These are phyloP conservation scores for Fusarium newnesense DNA, from an alignment of 2,329 filamentous ascomycete species.

Conservation along the genomic window DNA sequence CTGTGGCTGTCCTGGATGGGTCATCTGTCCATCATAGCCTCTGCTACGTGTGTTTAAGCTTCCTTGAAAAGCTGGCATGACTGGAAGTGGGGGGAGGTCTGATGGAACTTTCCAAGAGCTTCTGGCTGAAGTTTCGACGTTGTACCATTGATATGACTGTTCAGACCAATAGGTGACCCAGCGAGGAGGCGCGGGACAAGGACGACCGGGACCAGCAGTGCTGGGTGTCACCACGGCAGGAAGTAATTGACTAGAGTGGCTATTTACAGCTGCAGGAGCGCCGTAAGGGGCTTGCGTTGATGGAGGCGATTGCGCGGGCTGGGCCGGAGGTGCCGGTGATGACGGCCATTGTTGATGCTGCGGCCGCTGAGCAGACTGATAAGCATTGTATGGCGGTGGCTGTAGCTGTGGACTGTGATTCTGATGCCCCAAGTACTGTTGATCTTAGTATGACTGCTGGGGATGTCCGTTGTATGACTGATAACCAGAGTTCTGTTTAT, in stretches of 20 bases:
- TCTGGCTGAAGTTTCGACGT: constrained; percentile 23
- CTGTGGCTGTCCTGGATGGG: not conserved
- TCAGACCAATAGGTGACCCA: constrained; percentile 41
- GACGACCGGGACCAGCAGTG: not conserved
- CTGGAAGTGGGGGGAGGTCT: not conserved
- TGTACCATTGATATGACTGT: constrained; percentile 24
- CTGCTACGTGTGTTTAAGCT: not conserved
- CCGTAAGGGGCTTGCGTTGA: fast-evolving
- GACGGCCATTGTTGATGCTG: not conserved
- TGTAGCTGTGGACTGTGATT: not conserved
- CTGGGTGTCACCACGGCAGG: not conserved
- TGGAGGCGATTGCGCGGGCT: not conserved
- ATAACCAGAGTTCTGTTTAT: not conserved
- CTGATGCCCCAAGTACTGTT: not conserved
- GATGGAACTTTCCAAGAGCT: constrained; percentile 12
- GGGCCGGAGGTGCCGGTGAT: not conserved
- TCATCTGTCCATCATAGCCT: not conserved
- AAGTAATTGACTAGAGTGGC: no score
- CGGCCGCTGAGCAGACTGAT: not conserved
- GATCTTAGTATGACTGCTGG: not conserved
- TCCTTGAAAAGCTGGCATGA: constrained; percentile 19
- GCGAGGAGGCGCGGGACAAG: constrained; percentile 8
- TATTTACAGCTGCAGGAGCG: fast-evolving
- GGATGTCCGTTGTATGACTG: not conserved
- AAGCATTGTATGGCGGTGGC: not conserved